Evolutionary conservation across 176 grass and related monocot species (phyloP).

Genomic region (Triticum monococcum): DNA sequence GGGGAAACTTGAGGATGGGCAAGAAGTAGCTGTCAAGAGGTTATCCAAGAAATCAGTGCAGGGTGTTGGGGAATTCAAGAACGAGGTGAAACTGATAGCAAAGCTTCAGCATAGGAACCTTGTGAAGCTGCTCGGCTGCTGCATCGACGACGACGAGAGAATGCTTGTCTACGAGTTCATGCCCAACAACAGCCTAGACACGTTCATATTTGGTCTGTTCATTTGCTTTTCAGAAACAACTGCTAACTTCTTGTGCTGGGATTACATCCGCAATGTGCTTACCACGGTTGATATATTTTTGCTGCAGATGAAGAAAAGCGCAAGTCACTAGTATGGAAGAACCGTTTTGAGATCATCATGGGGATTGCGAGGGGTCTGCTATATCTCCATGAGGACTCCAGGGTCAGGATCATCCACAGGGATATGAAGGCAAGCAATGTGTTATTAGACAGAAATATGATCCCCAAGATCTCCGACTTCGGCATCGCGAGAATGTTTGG

Average conservation of each 20-base stretch:
- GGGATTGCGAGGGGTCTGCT: conserved; percentile 11
- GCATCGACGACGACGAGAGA: neutral
- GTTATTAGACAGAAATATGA: neutral
- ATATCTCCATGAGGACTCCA: conserved; percentile 11
- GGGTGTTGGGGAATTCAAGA: conserved; percentile 7
- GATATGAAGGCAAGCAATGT: conserved; percentile 24
- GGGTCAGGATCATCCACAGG: conserved; percentile 23
- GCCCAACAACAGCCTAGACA: conserved; percentile 11
- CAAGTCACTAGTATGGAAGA: conserved; percentile 4
- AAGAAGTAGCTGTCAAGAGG: neutral
- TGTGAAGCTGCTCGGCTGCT: conserved; percentile 3
- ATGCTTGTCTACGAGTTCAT: conserved; percentile 12
- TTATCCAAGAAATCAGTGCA: neutral
- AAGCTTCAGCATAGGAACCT: conserved; percentile 4
- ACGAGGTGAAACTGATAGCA: conserved; percentile 1
- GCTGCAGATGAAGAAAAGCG: conserved; percentile 4
- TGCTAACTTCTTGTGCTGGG: neutral
- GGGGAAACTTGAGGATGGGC: neutral
- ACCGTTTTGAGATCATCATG: conserved; percentile 1
- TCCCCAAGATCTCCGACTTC: conserved; percentile 14
- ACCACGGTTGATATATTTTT: neutral
- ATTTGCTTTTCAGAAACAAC: neutral
- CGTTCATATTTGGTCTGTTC: neutral
- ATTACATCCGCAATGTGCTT: neutral
- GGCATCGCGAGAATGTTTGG: conserved; percentile 15